phyloP scores from a whole-genome alignment of 345 rosid genomes.

The Leavenworthia alabamica region DNA sequence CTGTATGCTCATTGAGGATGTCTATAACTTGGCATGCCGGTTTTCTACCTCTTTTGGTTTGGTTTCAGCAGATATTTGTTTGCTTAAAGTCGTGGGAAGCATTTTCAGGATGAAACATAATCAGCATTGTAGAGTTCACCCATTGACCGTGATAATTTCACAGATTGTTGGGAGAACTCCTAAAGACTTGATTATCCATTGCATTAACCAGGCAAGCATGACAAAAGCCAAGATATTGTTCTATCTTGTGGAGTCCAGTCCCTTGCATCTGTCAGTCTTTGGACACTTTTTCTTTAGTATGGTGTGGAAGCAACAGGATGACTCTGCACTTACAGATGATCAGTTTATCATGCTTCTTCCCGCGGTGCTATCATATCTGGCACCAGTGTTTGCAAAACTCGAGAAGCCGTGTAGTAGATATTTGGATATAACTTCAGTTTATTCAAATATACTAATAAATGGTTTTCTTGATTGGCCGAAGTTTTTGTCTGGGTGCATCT shows the following conservation, averaged over 20 bases:
- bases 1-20: constrained; percentile 47
- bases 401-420: constrained; percentile 37
- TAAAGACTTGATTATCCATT: constrained; percentile 49
- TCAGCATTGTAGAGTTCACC: constrained; percentile 44
- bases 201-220: constrained; percentile 39
- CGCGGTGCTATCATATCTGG: constrained; percentile 50
- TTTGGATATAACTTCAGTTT: constrained; percentile 43
- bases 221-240: constrained; percentile 56
- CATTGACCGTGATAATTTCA: constrained; percentile 43
- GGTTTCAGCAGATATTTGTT: constrained; percentile 50
- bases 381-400: constrained; percentile 38
- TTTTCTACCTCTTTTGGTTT: constrained; percentile 42
- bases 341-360: constrained; percentile 69
- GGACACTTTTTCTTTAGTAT: constrained; percentile 43
- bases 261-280: constrained; percentile 60
- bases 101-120: constrained; percentile 34
- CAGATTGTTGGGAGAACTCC: constrained; percentile 56
- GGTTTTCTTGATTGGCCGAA: constrained; percentile 54
- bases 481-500: constrained; percentile 47
- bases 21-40: constrained; percentile 49
- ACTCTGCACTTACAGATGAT: constrained; percentile 41
- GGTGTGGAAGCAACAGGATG: constrained; percentile 30
- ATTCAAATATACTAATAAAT: constrained; percentile 47
- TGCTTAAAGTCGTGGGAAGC: constrained; percentile 54
- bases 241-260: constrained; percentile 66